A percentile compares a stretch with the other conserved stretches of the same genome.
Conservation (phyloP, 441 rosid genomes). For the Euphorbia celastroides region DNA sequence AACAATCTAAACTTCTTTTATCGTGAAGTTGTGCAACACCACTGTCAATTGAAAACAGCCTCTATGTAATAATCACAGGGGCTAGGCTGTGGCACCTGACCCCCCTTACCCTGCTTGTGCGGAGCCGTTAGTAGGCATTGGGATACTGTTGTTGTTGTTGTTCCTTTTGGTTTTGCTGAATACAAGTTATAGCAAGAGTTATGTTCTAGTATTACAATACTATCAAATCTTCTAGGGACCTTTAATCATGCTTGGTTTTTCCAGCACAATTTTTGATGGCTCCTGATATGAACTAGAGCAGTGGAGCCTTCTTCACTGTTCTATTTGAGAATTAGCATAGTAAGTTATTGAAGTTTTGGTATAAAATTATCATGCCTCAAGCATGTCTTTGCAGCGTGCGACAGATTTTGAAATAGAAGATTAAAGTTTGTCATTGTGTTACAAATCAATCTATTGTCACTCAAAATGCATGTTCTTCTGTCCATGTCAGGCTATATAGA, state of each 20-base stretch:
- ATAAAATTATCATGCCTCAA: neutral
- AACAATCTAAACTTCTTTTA: too few species aligned
- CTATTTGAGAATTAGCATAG: neutral
- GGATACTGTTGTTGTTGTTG: neutral
- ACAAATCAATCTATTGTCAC: neutral
- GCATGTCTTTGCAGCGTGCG: neutral
- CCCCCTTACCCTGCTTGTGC: too few species aligned
- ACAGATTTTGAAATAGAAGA: neutral
- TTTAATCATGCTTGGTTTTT: neutral
- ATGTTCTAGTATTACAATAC: neutral
- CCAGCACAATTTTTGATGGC: neutral
- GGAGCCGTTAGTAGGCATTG: too few species aligned
- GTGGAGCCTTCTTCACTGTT: neutral
- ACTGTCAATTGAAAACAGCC: too few species aligned
- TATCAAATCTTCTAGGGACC: neutral
- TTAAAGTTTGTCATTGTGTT: neutral
- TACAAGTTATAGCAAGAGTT: neutral
- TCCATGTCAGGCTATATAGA: neutral
- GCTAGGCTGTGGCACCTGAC: too few species aligned
- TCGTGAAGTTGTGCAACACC: too few species aligned
- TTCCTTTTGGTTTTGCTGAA: neutral
- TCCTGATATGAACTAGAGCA: neutral
- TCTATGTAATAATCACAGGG: too few species aligned
- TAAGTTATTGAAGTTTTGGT: neutral
- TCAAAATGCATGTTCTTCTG: neutral